Conservation (phyloP, 345 rosid species). For the Acer negundo region DNA sequence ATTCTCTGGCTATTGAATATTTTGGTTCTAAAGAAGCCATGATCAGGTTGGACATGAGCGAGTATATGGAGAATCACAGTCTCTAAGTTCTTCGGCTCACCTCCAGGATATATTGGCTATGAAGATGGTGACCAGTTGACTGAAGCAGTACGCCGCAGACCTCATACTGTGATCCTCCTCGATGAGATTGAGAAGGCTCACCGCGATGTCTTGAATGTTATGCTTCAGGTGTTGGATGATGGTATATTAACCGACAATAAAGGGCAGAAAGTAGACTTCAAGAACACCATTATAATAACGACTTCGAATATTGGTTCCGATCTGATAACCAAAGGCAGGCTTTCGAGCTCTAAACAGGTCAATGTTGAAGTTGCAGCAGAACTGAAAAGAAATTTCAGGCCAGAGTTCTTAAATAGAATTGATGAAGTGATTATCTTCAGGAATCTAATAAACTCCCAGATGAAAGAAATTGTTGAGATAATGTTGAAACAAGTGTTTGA, state of each 20-base stretch:
- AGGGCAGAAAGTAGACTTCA: constrained; percentile 63
- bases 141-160: constrained; percentile 58
- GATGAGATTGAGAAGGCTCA: constrained; percentile 79
- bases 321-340: constrained; percentile 36
- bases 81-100: constrained; percentile 61
- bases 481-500: constrained; percentile 48
- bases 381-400: constrained; percentile 55
- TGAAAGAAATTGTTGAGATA: constrained; percentile 54
- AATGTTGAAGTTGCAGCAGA: constrained; percentile 42
- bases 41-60: constrained; percentile 71
- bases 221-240: constrained; percentile 64
- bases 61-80: constrained; percentile 73
- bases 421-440: constrained; percentile 65
- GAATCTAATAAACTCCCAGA: constrained; percentile 44
- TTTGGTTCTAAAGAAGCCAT: constrained; percentile 68
- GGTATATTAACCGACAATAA: constrained; percentile 64
- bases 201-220: constrained; percentile 58
- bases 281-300: constrained; percentile 61
- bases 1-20: constrained; percentile 57
- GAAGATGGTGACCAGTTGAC: constrained; percentile 67
- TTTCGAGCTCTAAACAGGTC: not conserved
- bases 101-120: constrained; percentile 66
- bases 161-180: constrained; percentile 51
- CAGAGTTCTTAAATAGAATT: constrained; percentile 63
- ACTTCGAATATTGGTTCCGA: constrained; percentile 59